phyloP scores from a whole-genome alignment of 495 filamentous ascomycete genomes.

The Penicillium waksmanii region DNA sequence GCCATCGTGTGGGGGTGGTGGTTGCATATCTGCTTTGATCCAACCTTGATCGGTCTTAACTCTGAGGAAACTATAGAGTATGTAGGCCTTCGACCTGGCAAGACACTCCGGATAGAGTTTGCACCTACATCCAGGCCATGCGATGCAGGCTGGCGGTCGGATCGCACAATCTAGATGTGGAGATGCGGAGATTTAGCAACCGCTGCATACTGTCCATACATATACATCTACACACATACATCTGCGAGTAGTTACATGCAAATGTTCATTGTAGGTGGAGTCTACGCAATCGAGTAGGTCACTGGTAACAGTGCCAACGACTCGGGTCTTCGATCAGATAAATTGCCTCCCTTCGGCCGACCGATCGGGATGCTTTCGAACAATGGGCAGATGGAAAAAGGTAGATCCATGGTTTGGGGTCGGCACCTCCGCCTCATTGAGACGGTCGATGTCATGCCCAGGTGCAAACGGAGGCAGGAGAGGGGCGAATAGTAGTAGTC shows the following conservation, averaged over 20 bases:
- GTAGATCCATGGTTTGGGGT: conserved; percentile 27
- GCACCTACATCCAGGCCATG: neutral
- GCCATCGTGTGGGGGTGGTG: neutral
- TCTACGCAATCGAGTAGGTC: neutral
- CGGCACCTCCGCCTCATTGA: conserved; percentile 6
- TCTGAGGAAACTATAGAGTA: conserved; percentile 2
- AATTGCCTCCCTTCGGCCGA: conserved; percentile 19
- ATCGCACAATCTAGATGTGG: conserved; percentile 15
- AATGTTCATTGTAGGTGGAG: neutral
- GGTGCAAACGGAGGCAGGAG: conserved; percentile 13
- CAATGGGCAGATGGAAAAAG: conserved; percentile 17
- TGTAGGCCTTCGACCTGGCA: neutral
- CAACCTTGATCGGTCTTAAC: neutral
- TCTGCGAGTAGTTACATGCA: conserved; percentile 1
- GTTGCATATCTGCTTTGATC: neutral
- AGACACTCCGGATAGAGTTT: neutral
- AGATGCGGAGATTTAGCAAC: conserved; percentile 32
- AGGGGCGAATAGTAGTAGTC: neutral
- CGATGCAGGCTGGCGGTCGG: conserved; percentile 9
- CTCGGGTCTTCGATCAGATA: conserved; percentile 16
- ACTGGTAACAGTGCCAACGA: neutral
- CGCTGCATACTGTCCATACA: conserved; percentile 5
- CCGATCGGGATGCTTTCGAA: conserved; percentile 10
- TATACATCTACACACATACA: neutral
- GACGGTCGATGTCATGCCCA: conserved; percentile 30